Evolutionary conservation across 139 green algal genomes (phyloP).

Genomic region (Chlorella sp.): DNA sequence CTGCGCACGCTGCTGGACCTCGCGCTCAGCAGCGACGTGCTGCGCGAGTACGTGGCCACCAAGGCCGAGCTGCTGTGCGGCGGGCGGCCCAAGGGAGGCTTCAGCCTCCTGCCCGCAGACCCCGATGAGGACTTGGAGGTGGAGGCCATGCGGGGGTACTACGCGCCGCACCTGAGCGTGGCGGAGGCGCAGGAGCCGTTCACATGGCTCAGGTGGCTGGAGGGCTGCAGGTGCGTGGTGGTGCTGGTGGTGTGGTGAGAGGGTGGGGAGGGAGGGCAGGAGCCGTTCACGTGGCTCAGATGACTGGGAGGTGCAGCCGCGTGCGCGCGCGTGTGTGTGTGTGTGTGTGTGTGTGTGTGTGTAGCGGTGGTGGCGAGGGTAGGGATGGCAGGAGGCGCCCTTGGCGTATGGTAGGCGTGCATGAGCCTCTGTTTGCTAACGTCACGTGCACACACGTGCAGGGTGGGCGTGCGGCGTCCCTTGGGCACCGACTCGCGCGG

Average conservation of each 20-base stretch:
- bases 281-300: slow-evolving; percentile 14
- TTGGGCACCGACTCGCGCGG: slow-evolving; percentile 59
- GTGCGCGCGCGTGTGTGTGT: too few relatives aligned
- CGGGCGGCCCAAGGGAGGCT: neutral
- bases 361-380: too few relatives aligned
- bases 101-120: neutral
- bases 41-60: slow-evolving; percentile 44
- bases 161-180: neutral
- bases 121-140: slow-evolving; percentile 10
- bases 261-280: slow-evolving; percentile 3
- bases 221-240: slow-evolving; percentile 28
- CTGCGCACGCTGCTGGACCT: slow-evolving; percentile 53
- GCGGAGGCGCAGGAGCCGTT: slow-evolving; percentile 14
- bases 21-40: slow-evolving; percentile 47
- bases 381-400: slow-evolving; percentile 11
- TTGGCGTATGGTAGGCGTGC: too few relatives aligned
- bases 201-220: slow-evolving; percentile 23
- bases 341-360: too few relatives aligned
- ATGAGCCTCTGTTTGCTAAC: neutral
- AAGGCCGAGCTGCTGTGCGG: slow-evolving; percentile 37
- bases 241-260: too few relatives aligned
- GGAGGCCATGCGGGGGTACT: neutral
- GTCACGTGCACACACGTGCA: slow-evolving; percentile 7
- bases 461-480: slow-evolving; percentile 55
- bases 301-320: slow-evolving; percentile 29